Evolutionary conservation across 768 basidiomycete genomes (phyloP).

Genomic region (Termitomyces sp.): DNA sequence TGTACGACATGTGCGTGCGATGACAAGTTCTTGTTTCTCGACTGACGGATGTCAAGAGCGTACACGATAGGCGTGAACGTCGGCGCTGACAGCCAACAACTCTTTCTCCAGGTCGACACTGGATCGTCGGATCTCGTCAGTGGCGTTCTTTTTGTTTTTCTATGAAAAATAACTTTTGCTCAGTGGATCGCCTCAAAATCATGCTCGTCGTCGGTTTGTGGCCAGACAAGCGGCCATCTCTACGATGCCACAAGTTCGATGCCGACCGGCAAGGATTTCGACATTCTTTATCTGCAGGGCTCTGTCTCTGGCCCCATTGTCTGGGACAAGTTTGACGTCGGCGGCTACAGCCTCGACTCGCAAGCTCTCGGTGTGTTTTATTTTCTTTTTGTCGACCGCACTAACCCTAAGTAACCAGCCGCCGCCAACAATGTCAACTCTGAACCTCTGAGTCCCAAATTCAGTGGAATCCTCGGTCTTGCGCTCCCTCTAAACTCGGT

Average conservation of each 20-base stretch:
- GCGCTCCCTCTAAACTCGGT: conserved; percentile 69
- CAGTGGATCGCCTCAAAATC: conserved; percentile 74
- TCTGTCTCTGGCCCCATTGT: conserved; percentile 55
- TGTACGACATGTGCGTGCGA: conserved; percentile 54
- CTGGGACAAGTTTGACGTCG: conserved; percentile 61
- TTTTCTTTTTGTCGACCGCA: too few species aligned
- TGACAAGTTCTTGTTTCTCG: background rate
- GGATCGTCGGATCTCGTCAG: conserved; percentile 78
- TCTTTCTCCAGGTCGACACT: conserved; percentile 71
- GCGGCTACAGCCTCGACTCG: conserved; percentile 53
- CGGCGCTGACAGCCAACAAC: conserved; percentile 40
- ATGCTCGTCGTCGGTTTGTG: conserved; percentile 52
- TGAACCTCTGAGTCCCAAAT: conserved; percentile 54
- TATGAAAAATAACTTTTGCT: background rate
- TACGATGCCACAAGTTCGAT: conserved; percentile 52
- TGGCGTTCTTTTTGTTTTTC: background rate
- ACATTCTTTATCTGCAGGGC: conserved; percentile 57
- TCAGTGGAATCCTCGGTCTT: conserved; percentile 68
- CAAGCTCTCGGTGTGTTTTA: conserved; percentile 65
- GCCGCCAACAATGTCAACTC: conserved; percentile 47
- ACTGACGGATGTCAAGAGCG: conserved; percentile 31
- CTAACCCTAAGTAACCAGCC: too few species aligned
- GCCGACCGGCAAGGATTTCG: conserved; percentile 36
- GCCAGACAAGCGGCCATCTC: conserved; percentile 33
- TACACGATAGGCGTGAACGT: conserved; percentile 60